Evolutionary conservation across 495 filamentous ascomycete genomes (phyloP).

Genomic region (Cryomyces minteri): DNA sequence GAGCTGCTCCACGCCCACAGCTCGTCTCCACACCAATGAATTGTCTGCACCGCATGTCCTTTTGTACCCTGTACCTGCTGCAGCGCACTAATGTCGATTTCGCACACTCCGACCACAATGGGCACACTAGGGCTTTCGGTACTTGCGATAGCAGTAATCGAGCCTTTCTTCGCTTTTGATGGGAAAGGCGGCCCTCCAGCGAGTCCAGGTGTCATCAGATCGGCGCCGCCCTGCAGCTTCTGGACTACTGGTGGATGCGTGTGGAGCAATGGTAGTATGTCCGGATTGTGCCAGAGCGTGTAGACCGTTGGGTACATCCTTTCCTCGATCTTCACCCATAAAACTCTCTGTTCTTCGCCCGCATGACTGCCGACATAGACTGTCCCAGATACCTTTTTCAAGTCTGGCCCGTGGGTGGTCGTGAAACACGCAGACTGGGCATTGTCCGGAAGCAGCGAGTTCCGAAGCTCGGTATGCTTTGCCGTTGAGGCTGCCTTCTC

Average conservation of each 20-base stretch:
- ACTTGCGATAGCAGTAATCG: constrained; percentile 49
- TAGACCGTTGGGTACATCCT: constrained; percentile 51
- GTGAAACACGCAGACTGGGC: constrained; percentile 45
- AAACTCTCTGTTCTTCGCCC: constrained; percentile 38
- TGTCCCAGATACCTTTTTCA: constrained; percentile 43
- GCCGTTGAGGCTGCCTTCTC: constrained; percentile 22
- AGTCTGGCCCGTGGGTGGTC: constrained; percentile 46
- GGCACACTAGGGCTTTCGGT: constrained; percentile 41
- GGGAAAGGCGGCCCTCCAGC: constrained; percentile 55
- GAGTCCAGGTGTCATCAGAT: constrained; percentile 60
- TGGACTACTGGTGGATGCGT: constrained; percentile 42
- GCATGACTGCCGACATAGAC: constrained; percentile 44
- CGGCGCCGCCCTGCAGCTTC: constrained; percentile 46
- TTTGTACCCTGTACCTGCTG: constrained; percentile 42
- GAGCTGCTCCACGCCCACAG: constrained; percentile 44
- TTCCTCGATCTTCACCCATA: constrained; percentile 55
- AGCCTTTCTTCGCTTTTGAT: constrained; percentile 35
- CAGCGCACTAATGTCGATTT: constrained; percentile 43
- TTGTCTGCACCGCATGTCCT: constrained; percentile 45
- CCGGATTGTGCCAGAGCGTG: constrained; percentile 46
- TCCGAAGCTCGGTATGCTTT: constrained; percentile 36
- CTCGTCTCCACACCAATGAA: constrained; percentile 63
- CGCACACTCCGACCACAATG: constrained; percentile 45
- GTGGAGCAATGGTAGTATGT: constrained; percentile 41
- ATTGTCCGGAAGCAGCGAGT: constrained; percentile 46